Conservation (phyloP, 345 rosid genomes). For the Pistacia atlantica region DNA sequence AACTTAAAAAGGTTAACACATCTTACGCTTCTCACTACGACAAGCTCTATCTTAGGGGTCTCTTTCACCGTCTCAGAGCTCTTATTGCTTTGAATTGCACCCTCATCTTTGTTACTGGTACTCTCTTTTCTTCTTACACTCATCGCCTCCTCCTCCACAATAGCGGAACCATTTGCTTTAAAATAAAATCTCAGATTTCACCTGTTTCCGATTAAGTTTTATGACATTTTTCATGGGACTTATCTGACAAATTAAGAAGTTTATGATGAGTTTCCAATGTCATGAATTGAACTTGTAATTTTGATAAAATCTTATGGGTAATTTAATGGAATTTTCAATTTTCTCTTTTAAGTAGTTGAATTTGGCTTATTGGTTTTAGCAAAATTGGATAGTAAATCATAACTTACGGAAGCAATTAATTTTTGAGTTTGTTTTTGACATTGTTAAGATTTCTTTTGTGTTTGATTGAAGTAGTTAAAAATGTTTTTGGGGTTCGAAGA, state of each 20-base stretch:
- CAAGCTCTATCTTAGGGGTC: conserved; percentile 65
- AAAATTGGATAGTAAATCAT: neutral
- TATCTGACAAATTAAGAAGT: no score
- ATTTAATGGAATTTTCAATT: neutral
- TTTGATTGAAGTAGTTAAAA: neutral
- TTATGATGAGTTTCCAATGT: no score
- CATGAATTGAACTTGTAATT: no score
- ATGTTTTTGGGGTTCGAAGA: neutral
- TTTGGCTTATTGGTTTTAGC: neutral
- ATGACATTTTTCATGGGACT: no score
- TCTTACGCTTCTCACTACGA: conserved; percentile 55
- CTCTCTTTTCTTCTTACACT: neutral
- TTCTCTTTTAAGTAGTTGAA: neutral
- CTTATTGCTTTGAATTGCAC: conserved; percentile 86
- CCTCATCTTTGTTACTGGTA: conserved; percentile 77
- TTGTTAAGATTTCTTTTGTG: neutral
- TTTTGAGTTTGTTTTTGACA: neutral
- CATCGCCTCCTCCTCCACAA: no score
- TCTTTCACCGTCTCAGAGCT: conserved; percentile 90
- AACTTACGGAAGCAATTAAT: neutral
- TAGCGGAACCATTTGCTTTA: no score
- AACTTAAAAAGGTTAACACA: conserved; percentile 66
- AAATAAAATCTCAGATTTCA: no score
- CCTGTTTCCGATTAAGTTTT: no score
- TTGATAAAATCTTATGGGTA: no score